Evolutionary conservation across 345 rosid genomes (phyloP), one percentile per base, ranked within the genome.

Genomic region (Reutealis trisperma): DNA sequence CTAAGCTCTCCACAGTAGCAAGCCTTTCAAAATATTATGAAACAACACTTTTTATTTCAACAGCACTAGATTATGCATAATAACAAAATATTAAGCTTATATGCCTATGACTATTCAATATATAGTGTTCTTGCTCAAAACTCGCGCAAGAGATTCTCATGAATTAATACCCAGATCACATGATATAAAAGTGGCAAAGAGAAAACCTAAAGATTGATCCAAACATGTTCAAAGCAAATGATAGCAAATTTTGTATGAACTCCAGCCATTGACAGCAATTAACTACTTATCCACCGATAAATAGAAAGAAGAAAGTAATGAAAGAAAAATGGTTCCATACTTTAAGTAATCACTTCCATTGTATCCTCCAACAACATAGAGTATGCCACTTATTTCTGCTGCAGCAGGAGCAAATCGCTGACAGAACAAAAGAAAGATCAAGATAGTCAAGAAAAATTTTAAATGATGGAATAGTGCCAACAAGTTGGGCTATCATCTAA

Each of bases 341-440:
- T 81, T 86, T 25, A 92, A 73, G 83, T 90, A 90, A 25, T 72
- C 78, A 1, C n/a, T 75, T 71, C 86, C 87, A 67, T 90, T 86
- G 80, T 51, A 93, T 68, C 98, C 97, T 76, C 98, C 98, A 3
- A 83, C 89, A 45, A 91, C 97, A 83, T 93, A 90, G 24, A 93
- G 78, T 37, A 80, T 81, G 67, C 97, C 89, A 63, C 88, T 86
- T 67, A 85, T 86, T 71, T 90, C 93, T 63, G 75, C 85, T 7
- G 95, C 90, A 51, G 95, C 97, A 84, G 85, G 88, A 51, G 92
- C 88, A 82, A 89, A 89, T 74, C 98, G 86, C 98, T 93, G 87
- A 71, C 78, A 64, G 59, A 86, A 77, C 30, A 68, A 74, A 72
- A 65, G 8, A 25, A 62, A 30, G 15, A 11, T 24, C 8, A 16